phyloP scores from a whole-genome alignment of 352 stramenopile species.

The Thalassiosira allenii region DNA sequence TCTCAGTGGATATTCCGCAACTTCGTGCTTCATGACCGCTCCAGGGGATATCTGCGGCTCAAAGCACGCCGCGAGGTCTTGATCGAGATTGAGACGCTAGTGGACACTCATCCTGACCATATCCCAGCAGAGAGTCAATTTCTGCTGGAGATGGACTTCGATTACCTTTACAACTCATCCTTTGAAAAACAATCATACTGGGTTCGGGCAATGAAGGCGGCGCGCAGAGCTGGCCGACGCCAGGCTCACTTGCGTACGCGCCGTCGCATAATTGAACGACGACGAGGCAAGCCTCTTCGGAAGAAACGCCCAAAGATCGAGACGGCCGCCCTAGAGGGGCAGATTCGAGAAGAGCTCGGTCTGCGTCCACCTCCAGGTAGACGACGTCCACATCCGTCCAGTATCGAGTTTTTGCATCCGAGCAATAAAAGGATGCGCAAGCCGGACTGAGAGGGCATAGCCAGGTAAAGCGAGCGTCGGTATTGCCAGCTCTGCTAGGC shows the following conservation, averaged over 20 bases:
- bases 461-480: not conserved
- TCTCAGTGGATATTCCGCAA: constrained; percentile 30
- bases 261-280: not conserved
- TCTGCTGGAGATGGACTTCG: constrained; percentile 28
- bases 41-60: not conserved
- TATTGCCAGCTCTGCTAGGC: not conserved
- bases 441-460: not conserved
- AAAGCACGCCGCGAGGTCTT: constrained; percentile 24
- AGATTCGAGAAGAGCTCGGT: not conserved
- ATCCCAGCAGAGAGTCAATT: constrained; percentile 7
- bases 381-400: too few species aligned
- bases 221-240: not conserved
- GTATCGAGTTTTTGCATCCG: not conserved
- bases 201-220: not conserved
- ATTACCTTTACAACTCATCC: not conserved
- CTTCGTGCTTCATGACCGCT: constrained; percentile 16
- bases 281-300: not conserved
- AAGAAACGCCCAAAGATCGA: not conserved
- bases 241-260: not conserved
- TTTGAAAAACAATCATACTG: constrained; percentile 12
- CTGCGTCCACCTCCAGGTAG: not conserved
- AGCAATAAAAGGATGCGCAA: not conserved
- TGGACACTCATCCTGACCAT: constrained; percentile 6
- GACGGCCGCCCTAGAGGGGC: not conserved
- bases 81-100: constrained; percentile 30